Conservation (phyloP, 1,284 basidiomycete genomes). For the Sparassis latifolia region DNA sequence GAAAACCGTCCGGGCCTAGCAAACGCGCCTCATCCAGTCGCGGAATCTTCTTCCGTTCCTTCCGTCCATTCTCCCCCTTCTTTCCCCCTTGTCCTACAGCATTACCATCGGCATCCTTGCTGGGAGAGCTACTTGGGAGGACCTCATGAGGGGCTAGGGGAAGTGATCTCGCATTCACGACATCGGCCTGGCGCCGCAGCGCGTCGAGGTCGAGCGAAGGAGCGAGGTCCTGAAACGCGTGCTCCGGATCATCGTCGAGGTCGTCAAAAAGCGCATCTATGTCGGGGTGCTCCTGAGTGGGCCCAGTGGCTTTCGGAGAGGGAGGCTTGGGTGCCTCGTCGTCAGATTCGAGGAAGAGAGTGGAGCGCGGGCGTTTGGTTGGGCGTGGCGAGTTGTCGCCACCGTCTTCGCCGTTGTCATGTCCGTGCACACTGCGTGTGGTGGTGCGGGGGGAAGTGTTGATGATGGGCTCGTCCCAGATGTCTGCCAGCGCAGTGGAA, state of each 20-base stretch:
- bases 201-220: conserved; percentile 44
- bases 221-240: conserved; percentile 35
- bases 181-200: conserved; percentile 48
- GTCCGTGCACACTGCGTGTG: not conserved
- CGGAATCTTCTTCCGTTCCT: conserved; percentile 44
- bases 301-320: conserved; percentile 14
- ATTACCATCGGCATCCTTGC: conserved; percentile 22
- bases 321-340: conserved; percentile 25
- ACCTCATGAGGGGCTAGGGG: conserved; percentile 35
- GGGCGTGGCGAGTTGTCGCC: conserved; percentile 10
- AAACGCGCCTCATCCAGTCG: conserved; percentile 72
- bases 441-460: conserved; percentile 15
- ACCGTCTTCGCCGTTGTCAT: conserved; percentile 6
- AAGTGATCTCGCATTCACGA: conserved; percentile 26
- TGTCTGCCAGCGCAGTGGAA: conserved; percentile 25
- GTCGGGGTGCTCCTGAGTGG: conserved; percentile 28
- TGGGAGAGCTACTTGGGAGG: conserved; percentile 42
- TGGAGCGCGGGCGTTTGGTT: conserved; percentile 28
- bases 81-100: conserved; percentile 16
- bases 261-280: conserved; percentile 61
- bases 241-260: conserved; percentile 36
- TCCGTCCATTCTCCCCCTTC: conserved; percentile 23
- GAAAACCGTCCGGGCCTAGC: conserved; percentile 70
- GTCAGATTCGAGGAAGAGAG: conserved; percentile 46
- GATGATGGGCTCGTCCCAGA: conserved; percentile 40